Evolutionary conservation across 331 rosid species (phyloP).

Genomic region (Telfairia occidentalis): DNA sequence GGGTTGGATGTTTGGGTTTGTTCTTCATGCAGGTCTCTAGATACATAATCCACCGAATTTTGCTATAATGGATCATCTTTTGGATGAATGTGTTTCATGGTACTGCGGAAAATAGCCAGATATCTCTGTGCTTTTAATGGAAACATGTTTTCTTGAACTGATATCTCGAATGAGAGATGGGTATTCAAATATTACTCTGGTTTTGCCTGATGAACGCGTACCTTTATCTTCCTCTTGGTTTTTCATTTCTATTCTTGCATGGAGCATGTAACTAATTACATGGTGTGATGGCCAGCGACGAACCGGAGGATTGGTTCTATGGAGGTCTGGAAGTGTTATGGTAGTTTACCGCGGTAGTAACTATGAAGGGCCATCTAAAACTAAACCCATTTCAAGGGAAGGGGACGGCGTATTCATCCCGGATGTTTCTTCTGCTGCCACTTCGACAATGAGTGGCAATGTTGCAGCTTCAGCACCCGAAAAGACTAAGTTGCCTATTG

Average conservation of each 20-base stretch:
- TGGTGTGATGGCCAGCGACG: constrained; percentile 65
- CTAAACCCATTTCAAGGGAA: constrained; percentile 35
- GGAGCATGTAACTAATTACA: constrained; percentile 30
- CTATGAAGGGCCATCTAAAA: constrained; percentile 48
- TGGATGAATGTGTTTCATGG: not conserved
- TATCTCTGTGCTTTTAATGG: not conserved
- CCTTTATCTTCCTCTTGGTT: not conserved
- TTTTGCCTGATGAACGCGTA: not conserved
- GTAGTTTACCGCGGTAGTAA: constrained; percentile 73
- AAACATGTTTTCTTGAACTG: not conserved
- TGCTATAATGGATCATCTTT: not conserved
- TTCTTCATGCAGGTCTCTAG: not conserved
- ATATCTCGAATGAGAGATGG: not conserved
- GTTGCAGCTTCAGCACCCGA: constrained; percentile 26
- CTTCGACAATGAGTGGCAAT: constrained; percentile 18
- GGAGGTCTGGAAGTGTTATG: constrained; percentile 92
- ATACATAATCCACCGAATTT: not conserved
- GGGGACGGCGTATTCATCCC: constrained; percentile 53
- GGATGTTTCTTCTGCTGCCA: constrained; percentile 43
- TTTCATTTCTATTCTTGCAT: constrained; percentile 2
- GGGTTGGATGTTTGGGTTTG: not conserved
- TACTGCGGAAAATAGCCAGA: not conserved
- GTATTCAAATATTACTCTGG: not conserved
- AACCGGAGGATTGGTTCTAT: constrained; percentile 76
- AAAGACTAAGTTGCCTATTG: constrained; percentile 23